A percentile compares a stretch with the other conserved stretches of the same genome.
Evolutionary conservation across 2,329 filamentous ascomycete species (phyloP).

Genomic region (Lasiodiplodia sp.): DNA sequence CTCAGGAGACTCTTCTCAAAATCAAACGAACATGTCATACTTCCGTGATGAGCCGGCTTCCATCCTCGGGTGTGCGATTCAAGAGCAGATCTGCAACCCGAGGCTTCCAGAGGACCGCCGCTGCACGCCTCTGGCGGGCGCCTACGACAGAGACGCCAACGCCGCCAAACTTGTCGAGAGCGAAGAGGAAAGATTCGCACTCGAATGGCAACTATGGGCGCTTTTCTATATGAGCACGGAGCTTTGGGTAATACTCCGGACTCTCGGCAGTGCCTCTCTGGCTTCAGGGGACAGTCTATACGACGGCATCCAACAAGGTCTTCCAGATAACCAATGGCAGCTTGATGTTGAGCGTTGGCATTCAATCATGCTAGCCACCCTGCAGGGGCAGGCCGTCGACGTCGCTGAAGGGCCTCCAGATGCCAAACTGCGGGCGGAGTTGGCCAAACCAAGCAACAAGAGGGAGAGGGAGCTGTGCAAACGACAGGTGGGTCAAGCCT

Average conservation of each 20-base stretch:
- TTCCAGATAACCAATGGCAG: constrained; percentile 33
- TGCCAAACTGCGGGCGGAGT: not conserved
- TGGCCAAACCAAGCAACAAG: not conserved
- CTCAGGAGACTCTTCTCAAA: too few relatives aligned
- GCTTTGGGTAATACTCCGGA: not conserved
- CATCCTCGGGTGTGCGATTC: too few relatives aligned
- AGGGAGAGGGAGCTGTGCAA: not conserved
- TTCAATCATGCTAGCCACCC: constrained; percentile 22
- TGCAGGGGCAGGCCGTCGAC: constrained; percentile 29
- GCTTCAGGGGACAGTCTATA: not conserved
- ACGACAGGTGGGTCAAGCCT: not conserved
- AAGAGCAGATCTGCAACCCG: too few relatives aligned
- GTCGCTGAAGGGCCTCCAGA: constrained; percentile 17
- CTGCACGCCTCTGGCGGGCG: too few relatives aligned
- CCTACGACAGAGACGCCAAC: too few relatives aligned
- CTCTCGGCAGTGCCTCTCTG: not conserved
- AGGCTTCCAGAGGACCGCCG: too few relatives aligned
- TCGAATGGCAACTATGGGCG: too few relatives aligned
- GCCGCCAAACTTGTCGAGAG: too few relatives aligned
- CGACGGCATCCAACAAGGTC: constrained; percentile 12
- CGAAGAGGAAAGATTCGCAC: too few relatives aligned
- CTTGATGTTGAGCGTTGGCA: constrained; percentile 31
- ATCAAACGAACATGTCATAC: too few relatives aligned
- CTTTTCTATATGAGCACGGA: too few relatives aligned
- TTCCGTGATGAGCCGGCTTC: too few relatives aligned